Evolutionary conservation across 2,329 filamentous ascomycete species (phyloP).

Genomic region (Corinectria fuckeliana): DNA sequence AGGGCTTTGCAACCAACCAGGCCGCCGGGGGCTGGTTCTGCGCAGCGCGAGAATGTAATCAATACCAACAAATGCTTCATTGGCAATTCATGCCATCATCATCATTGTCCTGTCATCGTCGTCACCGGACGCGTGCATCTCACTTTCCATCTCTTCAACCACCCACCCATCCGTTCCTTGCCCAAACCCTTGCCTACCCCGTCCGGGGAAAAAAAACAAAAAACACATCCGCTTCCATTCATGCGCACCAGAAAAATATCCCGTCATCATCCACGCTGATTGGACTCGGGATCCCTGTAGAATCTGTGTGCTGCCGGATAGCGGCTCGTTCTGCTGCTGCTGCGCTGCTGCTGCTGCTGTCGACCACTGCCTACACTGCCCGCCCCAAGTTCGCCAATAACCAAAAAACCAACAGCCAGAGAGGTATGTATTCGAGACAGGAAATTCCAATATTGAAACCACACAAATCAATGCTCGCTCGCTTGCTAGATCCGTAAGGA

Average conservation of each 20-base stretch:
- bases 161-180: constrained; percentile 7
- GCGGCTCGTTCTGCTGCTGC: constrained; percentile 21
- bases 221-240: constrained; percentile 10
- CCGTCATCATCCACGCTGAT: constrained; percentile 31
- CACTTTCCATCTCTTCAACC: constrained; percentile 27
- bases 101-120: constrained; percentile 38
- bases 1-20: constrained; percentile 25
- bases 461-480: constrained; percentile 44
- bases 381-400: constrained; percentile 28
- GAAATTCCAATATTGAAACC: constrained; percentile 41
- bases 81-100: constrained; percentile 37
- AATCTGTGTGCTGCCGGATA: constrained; percentile 31
- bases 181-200: background rate
- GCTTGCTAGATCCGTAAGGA: constrained; percentile 46
- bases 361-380: constrained; percentile 21
- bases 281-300: constrained; percentile 36
- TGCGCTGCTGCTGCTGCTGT: constrained; percentile 29
- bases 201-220: background rate
- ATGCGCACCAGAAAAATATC: constrained; percentile 23
- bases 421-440: constrained; percentile 33
- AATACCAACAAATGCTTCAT: constrained; percentile 32
- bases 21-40: constrained; percentile 32
- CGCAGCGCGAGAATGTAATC: constrained; percentile 32
- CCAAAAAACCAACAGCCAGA: constrained; percentile 20
- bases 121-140: constrained; percentile 25